Conservation (phyloP, 1,139 yeast species). For the Suhomyces bribrorum region DNA sequence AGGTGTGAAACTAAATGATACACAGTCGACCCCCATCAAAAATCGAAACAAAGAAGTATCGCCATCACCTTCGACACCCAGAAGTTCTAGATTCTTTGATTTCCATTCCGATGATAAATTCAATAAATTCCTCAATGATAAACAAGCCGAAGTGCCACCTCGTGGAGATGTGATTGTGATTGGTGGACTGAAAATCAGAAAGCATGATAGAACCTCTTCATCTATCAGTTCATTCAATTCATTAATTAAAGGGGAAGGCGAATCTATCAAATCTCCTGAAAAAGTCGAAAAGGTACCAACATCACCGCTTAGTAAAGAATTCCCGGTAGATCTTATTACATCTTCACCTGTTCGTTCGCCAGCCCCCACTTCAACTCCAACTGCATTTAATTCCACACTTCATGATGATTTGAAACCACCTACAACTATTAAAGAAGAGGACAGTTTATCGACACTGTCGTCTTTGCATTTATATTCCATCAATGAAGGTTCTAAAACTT, state of each 20-base stretch:
- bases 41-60: background rate
- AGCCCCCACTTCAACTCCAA: constrained; percentile 10
- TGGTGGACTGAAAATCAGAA: constrained; percentile 23
- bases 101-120: constrained; percentile 20
- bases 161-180: constrained; percentile 35
- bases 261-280: constrained; percentile 5
- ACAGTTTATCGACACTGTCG: constrained; percentile 9
- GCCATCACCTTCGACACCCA: constrained; percentile 13
- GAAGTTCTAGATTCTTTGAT: constrained; percentile 16
- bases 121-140: constrained; percentile 28
- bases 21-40: background rate
- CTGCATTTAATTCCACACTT: constrained; percentile 5
- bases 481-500: constrained; percentile 10
- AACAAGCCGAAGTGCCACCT: constrained; percentile 37
- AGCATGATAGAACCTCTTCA: constrained; percentile 26
- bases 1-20: constrained; percentile 1
- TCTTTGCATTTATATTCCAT: constrained; percentile 12
- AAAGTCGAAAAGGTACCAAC: constrained; percentile 6
- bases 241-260: constrained; percentile 12
- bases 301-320: constrained; percentile 3
- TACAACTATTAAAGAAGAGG: constrained; percentile 2
- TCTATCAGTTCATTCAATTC: constrained; percentile 29
- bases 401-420: constrained; percentile 7
- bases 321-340: background rate
- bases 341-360: constrained; percentile 3